These are phyloP conservation scores for Leptographium lundbergii DNA, from an alignment of 2,329 filamentous ascomycete species.

Conservation along the genomic window DNA sequence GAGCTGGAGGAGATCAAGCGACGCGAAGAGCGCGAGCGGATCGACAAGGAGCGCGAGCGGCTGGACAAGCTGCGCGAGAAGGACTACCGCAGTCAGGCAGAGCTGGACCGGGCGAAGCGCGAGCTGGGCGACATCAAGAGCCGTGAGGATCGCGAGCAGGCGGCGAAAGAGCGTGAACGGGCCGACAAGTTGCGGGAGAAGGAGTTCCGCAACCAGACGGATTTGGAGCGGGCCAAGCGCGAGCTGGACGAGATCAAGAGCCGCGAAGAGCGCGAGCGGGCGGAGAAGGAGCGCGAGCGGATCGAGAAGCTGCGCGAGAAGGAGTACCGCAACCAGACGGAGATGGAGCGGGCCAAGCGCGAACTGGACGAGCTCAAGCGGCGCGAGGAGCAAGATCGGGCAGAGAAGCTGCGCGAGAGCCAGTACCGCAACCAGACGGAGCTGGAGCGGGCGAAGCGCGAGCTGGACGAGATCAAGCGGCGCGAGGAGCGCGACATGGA, in stretches of 20 bases:
- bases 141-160: conserved; percentile 32
- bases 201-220: conserved; percentile 35
- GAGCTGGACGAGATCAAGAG: conserved; percentile 30
- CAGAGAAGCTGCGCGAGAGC: conserved; percentile 21
- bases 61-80: conserved; percentile 18
- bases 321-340: conserved; percentile 29
- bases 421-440: conserved; percentile 38
- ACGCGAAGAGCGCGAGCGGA: conserved; percentile 20
- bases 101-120: conserved; percentile 31
- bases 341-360: conserved; percentile 23
- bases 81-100: conserved; percentile 34
- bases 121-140: conserved; percentile 30
- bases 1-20: conserved; percentile 25
- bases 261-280: conserved; percentile 33
- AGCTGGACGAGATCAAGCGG: conserved; percentile 29
- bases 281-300: conserved; percentile 35
- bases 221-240: conserved; percentile 34
- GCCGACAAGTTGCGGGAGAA: conserved; percentile 29
- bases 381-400: conserved; percentile 20
- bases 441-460: conserved; percentile 32
- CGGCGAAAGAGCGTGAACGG: conserved; percentile 35
- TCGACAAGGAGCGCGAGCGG: conserved; percentile 8
- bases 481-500: conserved; percentile 35
- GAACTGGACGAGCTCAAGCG: conserved; percentile 26
- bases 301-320: conserved; percentile 31